Evolutionary conservation across 1,139 yeast species (phyloP).

Genomic region (Blastobotrys aristatus): DNA sequence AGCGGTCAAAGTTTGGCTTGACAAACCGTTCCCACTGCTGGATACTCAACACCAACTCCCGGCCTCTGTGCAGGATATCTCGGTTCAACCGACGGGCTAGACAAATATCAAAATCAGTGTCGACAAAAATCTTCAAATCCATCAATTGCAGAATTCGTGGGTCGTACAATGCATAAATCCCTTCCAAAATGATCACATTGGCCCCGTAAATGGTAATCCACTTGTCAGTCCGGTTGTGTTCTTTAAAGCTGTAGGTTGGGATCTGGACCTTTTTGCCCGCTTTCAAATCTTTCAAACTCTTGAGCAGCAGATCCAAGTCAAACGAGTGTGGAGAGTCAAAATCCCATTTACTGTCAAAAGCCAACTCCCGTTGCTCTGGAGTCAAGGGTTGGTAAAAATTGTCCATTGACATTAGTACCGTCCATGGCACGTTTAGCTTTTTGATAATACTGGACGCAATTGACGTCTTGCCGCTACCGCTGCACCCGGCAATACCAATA

Average conservation of each 20-base stretch:
- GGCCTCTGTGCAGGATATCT: slow-evolving; percentile 79
- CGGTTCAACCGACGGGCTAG: slow-evolving; percentile 80
- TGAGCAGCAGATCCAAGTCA: slow-evolving; percentile 67
- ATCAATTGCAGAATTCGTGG: slow-evolving; percentile 63
- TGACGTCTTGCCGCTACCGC: slow-evolving; percentile 95
- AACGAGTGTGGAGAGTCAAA: slow-evolving; percentile 82
- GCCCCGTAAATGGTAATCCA: slow-evolving; percentile 85
- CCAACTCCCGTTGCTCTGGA: slow-evolving; percentile 54
- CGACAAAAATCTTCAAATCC: slow-evolving; percentile 87
- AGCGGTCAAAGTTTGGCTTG: slow-evolving; percentile 81
- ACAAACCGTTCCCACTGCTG: slow-evolving; percentile 88
- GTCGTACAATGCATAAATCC: slow-evolving; percentile 79
- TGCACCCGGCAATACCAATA: slow-evolving; percentile 90
- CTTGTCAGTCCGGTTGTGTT: slow-evolving; percentile 68
- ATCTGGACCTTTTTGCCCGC: slow-evolving; percentile 56
- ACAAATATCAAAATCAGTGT: slow-evolving; percentile 90
- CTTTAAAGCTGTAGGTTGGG: slow-evolving; percentile 79
- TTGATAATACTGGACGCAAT: slow-evolving; percentile 80
- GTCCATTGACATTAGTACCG: slow-evolving; percentile 84
- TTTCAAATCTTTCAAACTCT: slow-evolving; percentile 61
- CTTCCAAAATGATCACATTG: slow-evolving; percentile 86
- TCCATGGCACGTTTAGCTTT: slow-evolving; percentile 77
- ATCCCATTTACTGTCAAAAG: slow-evolving; percentile 66
- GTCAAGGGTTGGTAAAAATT: slow-evolving; percentile 79
- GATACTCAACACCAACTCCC: slow-evolving; percentile 77